Evolutionary conservation across 2,329 filamentous ascomycete species (phyloP).

Genomic region (Annulohypoxylon truncatum): DNA sequence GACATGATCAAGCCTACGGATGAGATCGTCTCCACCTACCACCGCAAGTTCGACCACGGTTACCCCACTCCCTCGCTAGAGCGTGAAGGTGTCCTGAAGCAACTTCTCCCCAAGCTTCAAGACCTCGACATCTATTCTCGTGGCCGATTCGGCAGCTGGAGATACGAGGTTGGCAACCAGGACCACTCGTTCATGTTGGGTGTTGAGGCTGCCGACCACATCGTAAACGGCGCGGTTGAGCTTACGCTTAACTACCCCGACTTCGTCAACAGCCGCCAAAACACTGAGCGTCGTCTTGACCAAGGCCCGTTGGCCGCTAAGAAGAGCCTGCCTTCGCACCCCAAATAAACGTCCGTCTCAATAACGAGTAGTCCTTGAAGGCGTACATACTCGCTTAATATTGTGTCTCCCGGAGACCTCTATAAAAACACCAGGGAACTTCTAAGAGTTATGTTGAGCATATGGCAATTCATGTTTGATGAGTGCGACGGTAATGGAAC

Average conservation of each 20-base stretch:
- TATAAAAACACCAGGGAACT: slow-evolving; percentile 30
- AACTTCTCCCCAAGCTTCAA: slow-evolving; percentile 93
- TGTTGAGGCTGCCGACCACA: slow-evolving; percentile 91
- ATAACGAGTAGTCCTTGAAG: slow-evolving; percentile 2
- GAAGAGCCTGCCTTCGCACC: slow-evolving; percentile 55
- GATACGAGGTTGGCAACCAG: slow-evolving; percentile 95
- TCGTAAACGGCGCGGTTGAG: slow-evolving; percentile 89
- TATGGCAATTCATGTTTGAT: slow-evolving; percentile 44
- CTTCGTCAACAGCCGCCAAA: slow-evolving; percentile 85
- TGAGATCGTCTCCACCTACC: slow-evolving; percentile 98
- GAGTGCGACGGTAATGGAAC: slow-evolving; percentile 42
- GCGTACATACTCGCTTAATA: slow-evolving; percentile 14
- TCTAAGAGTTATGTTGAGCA: slow-evolving; percentile 32
- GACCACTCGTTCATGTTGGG: slow-evolving; percentile 98
- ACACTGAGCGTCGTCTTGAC: slow-evolving; percentile 72
- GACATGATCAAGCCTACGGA: slow-evolving; percentile 92
- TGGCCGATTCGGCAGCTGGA: slow-evolving; percentile 97
- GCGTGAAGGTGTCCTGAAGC: slow-evolving; percentile 91
- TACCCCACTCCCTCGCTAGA: slow-evolving; percentile 96
- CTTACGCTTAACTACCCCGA: slow-evolving; percentile 96
- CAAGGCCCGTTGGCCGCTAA: slow-evolving; percentile 55
- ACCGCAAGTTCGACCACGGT: slow-evolving; percentile 97
- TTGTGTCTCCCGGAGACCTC: slow-evolving; percentile 45
- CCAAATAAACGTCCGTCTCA: slow-evolving; percentile 34
- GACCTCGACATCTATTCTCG: slow-evolving; percentile 92